Conservation (phyloP, 345 rosid genomes). For the Murraya paniculata region DNA sequence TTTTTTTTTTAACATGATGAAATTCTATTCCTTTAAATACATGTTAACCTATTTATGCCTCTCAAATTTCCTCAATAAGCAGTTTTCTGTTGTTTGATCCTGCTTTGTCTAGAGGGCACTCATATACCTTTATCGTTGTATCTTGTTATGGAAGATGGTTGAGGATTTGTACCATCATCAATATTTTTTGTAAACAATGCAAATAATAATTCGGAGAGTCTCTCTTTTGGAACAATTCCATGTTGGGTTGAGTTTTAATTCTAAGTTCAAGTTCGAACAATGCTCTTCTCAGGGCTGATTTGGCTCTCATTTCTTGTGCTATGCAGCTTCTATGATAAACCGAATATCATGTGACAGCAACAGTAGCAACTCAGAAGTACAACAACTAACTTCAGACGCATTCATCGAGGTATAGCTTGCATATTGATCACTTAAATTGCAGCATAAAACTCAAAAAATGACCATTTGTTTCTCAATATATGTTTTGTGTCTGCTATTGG, state of each 20-base stretch:
- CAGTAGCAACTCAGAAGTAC: constrained; percentile 37
- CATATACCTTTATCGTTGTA: background rate
- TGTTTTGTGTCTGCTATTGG: background rate
- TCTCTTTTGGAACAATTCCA: background rate
- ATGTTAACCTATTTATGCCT: background rate
- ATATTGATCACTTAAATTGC: constrained; percentile 5
- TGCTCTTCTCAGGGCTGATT: constrained; percentile 29
- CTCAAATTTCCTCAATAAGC: background rate
- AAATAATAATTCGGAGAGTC: background rate
- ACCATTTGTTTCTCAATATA: constrained; percentile 1
- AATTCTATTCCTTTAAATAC: background rate
- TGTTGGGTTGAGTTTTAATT: background rate
- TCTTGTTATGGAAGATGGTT: background rate
- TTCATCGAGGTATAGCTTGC: constrained; percentile 62
- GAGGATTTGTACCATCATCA: background rate
- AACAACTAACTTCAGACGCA: constrained; percentile 79
- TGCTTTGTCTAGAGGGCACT: background rate
- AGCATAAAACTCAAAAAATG: background rate
- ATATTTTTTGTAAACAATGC: background rate
- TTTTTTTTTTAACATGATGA: background rate
- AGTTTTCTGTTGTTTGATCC: background rate
- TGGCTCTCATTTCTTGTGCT: constrained; percentile 42
- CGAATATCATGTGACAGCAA: constrained; percentile 60
- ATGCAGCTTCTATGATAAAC: constrained; percentile 95
- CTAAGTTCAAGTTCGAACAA: constrained; percentile 16